Evolutionary conservation across 805 yeast species (phyloP).

Genomic region (Brettanomyces anomalus): DNA sequence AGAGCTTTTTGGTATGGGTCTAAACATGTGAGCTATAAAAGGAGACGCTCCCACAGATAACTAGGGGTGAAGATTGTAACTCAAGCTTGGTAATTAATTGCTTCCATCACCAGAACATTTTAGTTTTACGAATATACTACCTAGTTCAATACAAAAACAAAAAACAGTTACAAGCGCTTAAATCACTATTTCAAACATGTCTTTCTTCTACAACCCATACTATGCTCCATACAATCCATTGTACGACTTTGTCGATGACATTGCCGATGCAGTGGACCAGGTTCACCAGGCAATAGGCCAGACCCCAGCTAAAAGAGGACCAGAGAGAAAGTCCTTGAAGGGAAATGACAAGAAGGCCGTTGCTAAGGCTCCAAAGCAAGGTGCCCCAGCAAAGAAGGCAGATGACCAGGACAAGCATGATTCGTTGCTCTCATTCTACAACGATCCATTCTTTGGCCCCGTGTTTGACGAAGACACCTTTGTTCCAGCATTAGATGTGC

Average conservation of each 20-base stretch:
- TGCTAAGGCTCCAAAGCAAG: conserved; percentile 2
- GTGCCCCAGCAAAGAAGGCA: conserved; percentile 1
- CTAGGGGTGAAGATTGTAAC: too few species aligned
- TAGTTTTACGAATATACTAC: too few species aligned
- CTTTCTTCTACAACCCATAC: conserved; percentile 5
- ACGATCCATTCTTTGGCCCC: conserved; percentile 12
- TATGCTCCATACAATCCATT: conserved; percentile 27
- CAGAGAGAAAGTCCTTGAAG: background rate
- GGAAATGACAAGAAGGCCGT: conserved; percentile 12
- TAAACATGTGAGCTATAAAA: too few species aligned
- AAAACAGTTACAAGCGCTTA: too few species aligned
- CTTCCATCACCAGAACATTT: too few species aligned
- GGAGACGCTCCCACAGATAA: too few species aligned
- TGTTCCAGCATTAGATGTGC: conserved; percentile 35
- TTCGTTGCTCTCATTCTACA: conserved; percentile 21
- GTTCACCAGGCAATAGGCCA: conserved; percentile 27
- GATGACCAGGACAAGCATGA: conserved; percentile 2
- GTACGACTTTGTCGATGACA: conserved; percentile 34
- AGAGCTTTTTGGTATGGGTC: too few species aligned
- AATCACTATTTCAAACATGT: background rate
- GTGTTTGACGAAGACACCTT: background rate
- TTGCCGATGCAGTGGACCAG: conserved; percentile 32
- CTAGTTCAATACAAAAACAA: too few species aligned
- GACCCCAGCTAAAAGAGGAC: conserved; percentile 15
- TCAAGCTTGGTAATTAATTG: too few species aligned